These are phyloP conservation scores for Nematocida sp. DNA, from an alignment of 371 early-diverging fungal genomes.

Conservation along the genomic window DNA sequence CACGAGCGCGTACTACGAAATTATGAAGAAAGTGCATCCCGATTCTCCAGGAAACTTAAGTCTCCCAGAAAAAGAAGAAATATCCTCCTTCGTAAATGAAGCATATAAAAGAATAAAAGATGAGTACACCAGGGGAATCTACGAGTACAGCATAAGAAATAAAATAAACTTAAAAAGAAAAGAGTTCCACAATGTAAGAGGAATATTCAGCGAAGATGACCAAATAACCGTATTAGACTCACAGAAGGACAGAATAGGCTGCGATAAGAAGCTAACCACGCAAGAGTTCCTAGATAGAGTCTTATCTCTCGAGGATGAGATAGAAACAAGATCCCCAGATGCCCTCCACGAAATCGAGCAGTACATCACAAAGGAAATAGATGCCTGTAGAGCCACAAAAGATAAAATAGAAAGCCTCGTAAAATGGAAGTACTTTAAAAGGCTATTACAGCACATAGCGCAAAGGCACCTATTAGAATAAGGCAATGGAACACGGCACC, in stretches of 20 bases:
- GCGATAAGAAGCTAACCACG: conserved; percentile 19
- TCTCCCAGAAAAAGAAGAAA: background rate
- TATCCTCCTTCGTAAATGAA: conserved; percentile 18
- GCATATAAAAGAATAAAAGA: conserved; percentile 35
- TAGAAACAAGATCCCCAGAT: background rate
- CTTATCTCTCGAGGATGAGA: conserved; percentile 35
- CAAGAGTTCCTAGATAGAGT: conserved; percentile 35
- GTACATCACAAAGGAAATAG: conserved; percentile 13
- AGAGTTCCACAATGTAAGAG: background rate
- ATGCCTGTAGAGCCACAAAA: conserved; percentile 2
- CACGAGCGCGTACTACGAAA: conserved; percentile 1
- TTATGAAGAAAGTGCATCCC: conserved; percentile 46
- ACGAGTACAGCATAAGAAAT: conserved; percentile 37
- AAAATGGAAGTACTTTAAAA: conserved; percentile 38
- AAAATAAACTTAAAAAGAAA: conserved; percentile 11
- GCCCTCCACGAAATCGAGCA: background rate
- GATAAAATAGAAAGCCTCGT: conserved; percentile 3
- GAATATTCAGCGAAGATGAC: background rate
- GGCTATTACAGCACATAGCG: conserved; percentile 8
- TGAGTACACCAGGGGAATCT: conserved; percentile 32
- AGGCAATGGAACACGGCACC: background rate
- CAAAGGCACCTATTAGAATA: conserved; percentile 1
- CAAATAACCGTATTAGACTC: conserved; percentile 11
- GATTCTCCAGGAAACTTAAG: background rate
- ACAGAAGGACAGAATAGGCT: conserved; percentile 39